These are phyloP conservation scores for Monilinia fructigena DNA, from an alignment of 2,329 filamentous ascomycete genomes.

Conservation along the genomic window DNA sequence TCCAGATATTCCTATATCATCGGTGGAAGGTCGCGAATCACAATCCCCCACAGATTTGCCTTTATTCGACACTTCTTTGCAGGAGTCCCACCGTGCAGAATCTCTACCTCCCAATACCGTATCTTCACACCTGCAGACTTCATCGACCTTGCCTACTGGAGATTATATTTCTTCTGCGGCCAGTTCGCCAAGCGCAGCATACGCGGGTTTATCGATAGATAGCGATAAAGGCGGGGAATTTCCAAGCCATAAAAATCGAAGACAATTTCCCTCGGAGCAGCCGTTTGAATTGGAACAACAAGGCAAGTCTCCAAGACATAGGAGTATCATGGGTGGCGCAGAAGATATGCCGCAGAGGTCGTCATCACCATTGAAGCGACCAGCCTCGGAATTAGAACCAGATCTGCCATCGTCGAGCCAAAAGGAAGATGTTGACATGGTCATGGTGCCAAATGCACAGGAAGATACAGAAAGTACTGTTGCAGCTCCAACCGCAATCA, in stretches of 20 bases:
- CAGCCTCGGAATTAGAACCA: slow-evolving; percentile 47
- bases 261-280: slow-evolving; percentile 41
- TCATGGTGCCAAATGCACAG: slow-evolving; percentile 29
- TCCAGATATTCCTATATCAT: slow-evolving; percentile 38
- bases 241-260: slow-evolving; percentile 30
- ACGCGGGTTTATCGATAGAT: slow-evolving; percentile 57
- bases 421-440: slow-evolving; percentile 41
- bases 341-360: slow-evolving; percentile 58
- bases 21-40: slow-evolving; percentile 43
- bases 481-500: slow-evolving; percentile 18
- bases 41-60: slow-evolving; percentile 47
- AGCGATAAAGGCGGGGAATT: slow-evolving; percentile 49
- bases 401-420: slow-evolving; percentile 31
- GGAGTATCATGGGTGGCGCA: slow-evolving; percentile 60
- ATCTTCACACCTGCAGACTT: slow-evolving; percentile 45
- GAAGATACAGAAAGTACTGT: slow-evolving; percentile 23
- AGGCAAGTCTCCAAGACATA: slow-evolving; percentile 53
- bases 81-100: slow-evolving; percentile 28
- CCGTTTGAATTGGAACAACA: slow-evolving; percentile 33
- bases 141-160: slow-evolving; percentile 45
- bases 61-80: slow-evolving; percentile 41
- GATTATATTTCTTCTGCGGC: slow-evolving; percentile 56
- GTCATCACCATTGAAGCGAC: slow-evolving; percentile 63
- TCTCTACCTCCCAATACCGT: slow-evolving; percentile 52
- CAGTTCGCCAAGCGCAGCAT: slow-evolving; percentile 57